Percentiles rank a stretch among this genome's conserved stretches.
These are phyloP conservation scores for Oenanthe sinensis DNA, from an alignment of 129 eudicot species.

Conservation along the genomic window DNA sequence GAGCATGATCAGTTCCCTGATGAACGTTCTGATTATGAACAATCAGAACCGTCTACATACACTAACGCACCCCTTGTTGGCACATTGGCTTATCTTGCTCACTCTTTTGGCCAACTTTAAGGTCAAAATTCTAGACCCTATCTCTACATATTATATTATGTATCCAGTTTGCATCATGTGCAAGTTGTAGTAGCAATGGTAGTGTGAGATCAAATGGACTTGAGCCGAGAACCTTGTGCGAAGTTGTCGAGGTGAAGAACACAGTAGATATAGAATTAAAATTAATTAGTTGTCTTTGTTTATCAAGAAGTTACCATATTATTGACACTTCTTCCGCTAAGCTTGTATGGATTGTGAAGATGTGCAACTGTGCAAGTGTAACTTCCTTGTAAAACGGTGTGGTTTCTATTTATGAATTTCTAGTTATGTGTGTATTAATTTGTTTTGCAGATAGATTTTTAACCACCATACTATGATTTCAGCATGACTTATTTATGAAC, in stretches of 20 bases:
- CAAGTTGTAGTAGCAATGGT: not conserved
- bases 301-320: not conserved
- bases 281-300: not conserved
- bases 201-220: slow-evolving; percentile 16
- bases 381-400: slow-evolving; percentile 16
- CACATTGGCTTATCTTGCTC: slow-evolving; percentile 81
- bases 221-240: slow-evolving; percentile 13
- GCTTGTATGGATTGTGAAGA: slow-evolving; percentile 2
- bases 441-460: not conserved
- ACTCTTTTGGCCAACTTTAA: slow-evolving; percentile 88
- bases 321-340: not conserved
- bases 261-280: not conserved
- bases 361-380: not conserved
- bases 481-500: not conserved
- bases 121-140: not conserved
- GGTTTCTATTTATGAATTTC: not conserved
- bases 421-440: not conserved
- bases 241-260: not conserved
- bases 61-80: slow-evolving; percentile 97
- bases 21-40: slow-evolving; percentile 74
- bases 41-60: slow-evolving; percentile 96
- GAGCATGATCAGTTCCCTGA: slow-evolving; percentile 81
- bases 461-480: no score
- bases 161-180: not conserved
- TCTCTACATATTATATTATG: not conserved